phyloP scores from a whole-genome alignment of 306 rosid genomes.

The Gastrolobium villosum region DNA sequence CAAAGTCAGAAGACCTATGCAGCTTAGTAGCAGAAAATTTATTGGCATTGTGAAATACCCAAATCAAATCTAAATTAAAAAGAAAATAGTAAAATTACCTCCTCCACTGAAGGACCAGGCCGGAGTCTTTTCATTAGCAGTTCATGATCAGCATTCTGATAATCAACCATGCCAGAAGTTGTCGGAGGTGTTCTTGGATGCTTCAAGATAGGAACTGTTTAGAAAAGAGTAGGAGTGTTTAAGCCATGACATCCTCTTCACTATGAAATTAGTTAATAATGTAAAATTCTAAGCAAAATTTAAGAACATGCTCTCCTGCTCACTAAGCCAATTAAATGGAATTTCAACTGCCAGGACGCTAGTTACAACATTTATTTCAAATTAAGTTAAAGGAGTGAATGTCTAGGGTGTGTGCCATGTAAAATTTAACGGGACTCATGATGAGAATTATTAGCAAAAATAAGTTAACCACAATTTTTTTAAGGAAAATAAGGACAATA shows the following conservation, averaged over 20 bases:
- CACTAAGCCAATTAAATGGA: slow-evolving; percentile 35
- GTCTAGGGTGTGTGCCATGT: not conserved
- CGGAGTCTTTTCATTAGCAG: slow-evolving; percentile 77
- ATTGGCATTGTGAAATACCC: slow-evolving; percentile 20
- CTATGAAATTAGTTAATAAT: slow-evolving; percentile 32
- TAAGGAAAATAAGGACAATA: not conserved
- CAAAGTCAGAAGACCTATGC: not conserved
- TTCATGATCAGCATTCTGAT: slow-evolving; percentile 79
- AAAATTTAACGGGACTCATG: slow-evolving; percentile 15
- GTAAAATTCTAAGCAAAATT: slow-evolving; percentile 32
- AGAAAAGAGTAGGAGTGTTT: slow-evolving; percentile 27
- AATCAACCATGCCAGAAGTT: slow-evolving; percentile 74
- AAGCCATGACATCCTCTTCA: slow-evolving; percentile 36
- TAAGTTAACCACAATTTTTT: not conserved
- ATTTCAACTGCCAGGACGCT: slow-evolving; percentile 24
- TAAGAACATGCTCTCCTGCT: slow-evolving; percentile 23
- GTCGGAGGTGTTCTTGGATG: slow-evolving; percentile 79
- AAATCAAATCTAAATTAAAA: slow-evolving; percentile 36
- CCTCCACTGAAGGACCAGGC: slow-evolving; percentile 71
- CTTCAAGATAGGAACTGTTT: slow-evolving; percentile 77
- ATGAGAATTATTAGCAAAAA: slow-evolving; percentile 16
- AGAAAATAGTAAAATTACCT: slow-evolving; percentile 63
- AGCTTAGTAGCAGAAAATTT: slow-evolving; percentile 29
- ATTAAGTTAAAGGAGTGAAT: not conserved
- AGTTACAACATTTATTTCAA: not conserved